Evolutionary conservation across 2,329 filamentous ascomycete species (phyloP), one percentile per base, ranked within the genome.

Genomic region (Neofusicoccum ribis): DNA sequence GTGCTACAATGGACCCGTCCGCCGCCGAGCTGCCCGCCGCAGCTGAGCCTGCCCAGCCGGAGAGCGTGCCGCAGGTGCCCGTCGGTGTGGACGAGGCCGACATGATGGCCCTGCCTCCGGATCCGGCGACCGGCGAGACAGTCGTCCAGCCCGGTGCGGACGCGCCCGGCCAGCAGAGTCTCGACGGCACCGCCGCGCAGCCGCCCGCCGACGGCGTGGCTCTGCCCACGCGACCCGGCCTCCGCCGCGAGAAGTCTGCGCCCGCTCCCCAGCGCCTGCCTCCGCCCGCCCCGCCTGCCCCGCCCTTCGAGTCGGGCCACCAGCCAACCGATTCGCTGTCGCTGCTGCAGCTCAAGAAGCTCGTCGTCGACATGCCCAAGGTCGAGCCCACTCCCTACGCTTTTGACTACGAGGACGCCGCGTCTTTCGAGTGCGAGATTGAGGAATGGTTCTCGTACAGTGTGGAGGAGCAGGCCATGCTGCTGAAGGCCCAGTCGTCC

Each of bases 391-490:
- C 77, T 15, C 75, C 82, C 54, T 99, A 99, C 81, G 93, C 95
- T 67, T 99, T 97, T 75, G 86, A 76, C 36, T 84, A 84, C 68
- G 74, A 78, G 52, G 82, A 84, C 72, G 78, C 82, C 7, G 80
- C 82, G 17, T 79, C 77, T 0, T 89, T 96, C 71, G 88, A 91
- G 17, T 92, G 95, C 68, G 95, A 99, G 81, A 84, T 99, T 54
- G 92, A 98, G 75, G 95, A 99, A 80, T 99, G 95, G 95, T 99
- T 99, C 78, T 88, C 90, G 62, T 97, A 98, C 78, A 90, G 91
- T 71, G 89, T 92, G 68, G 91, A 91, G 78, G 93, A 98, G 75
- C 91, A 91, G 79, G 85, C 89, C 52, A 89, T 93, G 72, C 82
- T 97, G 56, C 85, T 91, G 62, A 86, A 89, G 62, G 89, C 91